Conservation (phyloP, 2,329 filamentous ascomycete genomes). For the Tolypocladium tundrense region DNA sequence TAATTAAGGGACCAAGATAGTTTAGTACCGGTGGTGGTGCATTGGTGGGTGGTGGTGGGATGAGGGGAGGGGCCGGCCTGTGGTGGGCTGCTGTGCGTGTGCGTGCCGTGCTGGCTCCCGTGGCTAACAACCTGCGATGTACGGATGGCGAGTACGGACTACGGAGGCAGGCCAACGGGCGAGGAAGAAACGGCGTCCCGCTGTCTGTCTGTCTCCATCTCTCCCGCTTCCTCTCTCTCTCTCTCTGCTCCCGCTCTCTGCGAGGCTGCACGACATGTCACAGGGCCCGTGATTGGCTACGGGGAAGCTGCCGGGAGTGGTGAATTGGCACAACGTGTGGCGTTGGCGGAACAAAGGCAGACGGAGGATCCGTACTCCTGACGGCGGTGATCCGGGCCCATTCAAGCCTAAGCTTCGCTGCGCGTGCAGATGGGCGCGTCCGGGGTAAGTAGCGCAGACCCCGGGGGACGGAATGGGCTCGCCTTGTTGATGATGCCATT, state of each 20-base stretch:
- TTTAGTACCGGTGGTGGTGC: constrained; percentile 3
- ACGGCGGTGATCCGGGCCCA: neutral
- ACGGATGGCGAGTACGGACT: no score
- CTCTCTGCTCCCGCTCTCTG: neutral
- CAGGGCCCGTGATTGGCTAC: neutral
- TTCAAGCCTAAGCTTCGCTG: neutral
- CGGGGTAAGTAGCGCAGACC: neutral
- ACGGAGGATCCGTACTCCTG: no score
- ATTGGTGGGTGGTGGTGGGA: neutral
- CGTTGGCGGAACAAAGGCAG: neutral
- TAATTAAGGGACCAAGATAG: constrained; percentile 4
- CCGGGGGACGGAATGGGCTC: neutral
- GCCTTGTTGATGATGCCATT: neutral
- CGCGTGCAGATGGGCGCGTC: neutral
- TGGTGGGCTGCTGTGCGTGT: neutral
- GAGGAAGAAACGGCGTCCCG: neutral
- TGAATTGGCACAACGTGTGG: neutral
- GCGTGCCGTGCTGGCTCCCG: neutral
- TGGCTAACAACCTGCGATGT: neutral
- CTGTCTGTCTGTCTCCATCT: neutral
- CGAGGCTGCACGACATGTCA: neutral
- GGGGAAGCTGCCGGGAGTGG: neutral
- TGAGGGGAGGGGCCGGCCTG: neutral
- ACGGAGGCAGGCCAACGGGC: neutral
- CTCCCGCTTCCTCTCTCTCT: neutral